Conservation (phyloP, 1,284 basidiomycete genomes). For the Hypsizygus ulmarius region DNA sequence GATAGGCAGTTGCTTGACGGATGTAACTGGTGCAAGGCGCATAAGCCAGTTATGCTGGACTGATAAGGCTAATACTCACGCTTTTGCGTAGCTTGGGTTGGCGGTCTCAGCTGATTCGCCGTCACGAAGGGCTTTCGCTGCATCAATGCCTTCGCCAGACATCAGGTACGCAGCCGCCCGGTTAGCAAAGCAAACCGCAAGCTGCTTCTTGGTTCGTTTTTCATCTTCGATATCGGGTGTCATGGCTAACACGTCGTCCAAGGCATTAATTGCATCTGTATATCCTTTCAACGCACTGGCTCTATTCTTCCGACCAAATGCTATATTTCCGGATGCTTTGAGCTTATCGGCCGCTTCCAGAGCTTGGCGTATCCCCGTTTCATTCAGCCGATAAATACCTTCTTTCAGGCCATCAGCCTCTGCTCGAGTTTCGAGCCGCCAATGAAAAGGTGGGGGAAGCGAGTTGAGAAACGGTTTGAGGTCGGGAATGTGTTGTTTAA, state of each 20-base stretch:
- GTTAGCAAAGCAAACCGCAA: slow-evolving; percentile 34
- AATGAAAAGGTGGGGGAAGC: slow-evolving; percentile 33
- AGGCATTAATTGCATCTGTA: slow-evolving; percentile 28
- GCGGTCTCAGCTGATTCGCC: slow-evolving; percentile 12
- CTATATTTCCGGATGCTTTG: slow-evolving; percentile 31
- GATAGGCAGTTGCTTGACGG: slow-evolving; percentile 25
- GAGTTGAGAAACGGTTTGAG: slow-evolving; percentile 37
- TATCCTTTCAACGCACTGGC: slow-evolving; percentile 29
- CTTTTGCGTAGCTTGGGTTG: slow-evolving; percentile 17
- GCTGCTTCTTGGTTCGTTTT: slow-evolving; percentile 25
- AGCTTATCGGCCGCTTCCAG: slow-evolving; percentile 24
- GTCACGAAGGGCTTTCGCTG: slow-evolving; percentile 14
- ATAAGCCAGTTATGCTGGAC: not conserved
- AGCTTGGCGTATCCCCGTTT: slow-evolving; percentile 22
- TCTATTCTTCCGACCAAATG: slow-evolving; percentile 30
- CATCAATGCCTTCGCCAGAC: slow-evolving; percentile 19
- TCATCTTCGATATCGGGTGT: slow-evolving; percentile 27
- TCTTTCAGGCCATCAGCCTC: slow-evolving; percentile 30
- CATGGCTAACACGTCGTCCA: slow-evolving; percentile 29
- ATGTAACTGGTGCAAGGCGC: slow-evolving; percentile 20
- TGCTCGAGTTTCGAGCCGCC: slow-evolving; percentile 34
- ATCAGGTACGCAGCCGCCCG: slow-evolving; percentile 28
- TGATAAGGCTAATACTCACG: slow-evolving; percentile 6
- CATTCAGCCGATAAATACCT: slow-evolving; percentile 28
- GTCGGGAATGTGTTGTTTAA: slow-evolving; percentile 26